Percentiles rank a stretch among this genome's conserved stretches.
phyloP scores from a whole-genome alignment of 176 grass and related monocot species.

The Microstegium vimineum region DNA sequence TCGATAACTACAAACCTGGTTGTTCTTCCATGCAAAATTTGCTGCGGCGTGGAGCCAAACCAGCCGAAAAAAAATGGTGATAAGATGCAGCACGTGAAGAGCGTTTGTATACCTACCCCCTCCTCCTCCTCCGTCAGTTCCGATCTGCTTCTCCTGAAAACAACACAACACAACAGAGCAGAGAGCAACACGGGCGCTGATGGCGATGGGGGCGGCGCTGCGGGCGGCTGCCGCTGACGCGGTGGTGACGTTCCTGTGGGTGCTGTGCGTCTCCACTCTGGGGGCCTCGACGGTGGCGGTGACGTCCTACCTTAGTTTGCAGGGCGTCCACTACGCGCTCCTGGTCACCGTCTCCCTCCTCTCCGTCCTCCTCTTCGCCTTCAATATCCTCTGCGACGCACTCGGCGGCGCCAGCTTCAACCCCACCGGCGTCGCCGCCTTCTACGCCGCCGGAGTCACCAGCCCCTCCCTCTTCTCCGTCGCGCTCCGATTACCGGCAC shows the following conservation, averaged over 20 bases:
- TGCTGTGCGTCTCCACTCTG: conserved; percentile 29
- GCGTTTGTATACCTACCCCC: background rate
- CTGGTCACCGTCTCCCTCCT: conserved; percentile 41
- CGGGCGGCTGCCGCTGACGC: conserved; percentile 20
- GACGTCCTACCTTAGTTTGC: conserved; percentile 19
- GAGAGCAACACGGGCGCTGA: background rate
- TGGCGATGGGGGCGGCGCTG: conserved; percentile 15
- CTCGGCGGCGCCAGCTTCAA: conserved; percentile 69
- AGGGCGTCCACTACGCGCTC: conserved; percentile 22
- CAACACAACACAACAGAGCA: background rate
- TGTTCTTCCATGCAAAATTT: background rate
- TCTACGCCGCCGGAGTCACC: conserved; percentile 44
- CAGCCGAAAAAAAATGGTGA: background rate
- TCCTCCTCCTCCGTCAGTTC: background rate
- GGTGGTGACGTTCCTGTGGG: conserved; percentile 27
- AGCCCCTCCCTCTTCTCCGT: conserved; percentile 20
- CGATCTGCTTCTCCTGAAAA: background rate
- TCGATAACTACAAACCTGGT: background rate
- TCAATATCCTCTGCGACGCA: conserved; percentile 37
- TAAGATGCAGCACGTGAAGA: background rate
- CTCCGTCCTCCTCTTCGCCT: conserved; percentile 44
- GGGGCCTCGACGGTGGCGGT: conserved; percentile 27
- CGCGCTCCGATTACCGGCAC: conserved; percentile 26
- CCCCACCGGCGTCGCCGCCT: conserved; percentile 54
- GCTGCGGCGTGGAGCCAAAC: background rate